Conservation (phyloP, 495 filamentous ascomycete species). For the Jackrogersella multiformis region DNA sequence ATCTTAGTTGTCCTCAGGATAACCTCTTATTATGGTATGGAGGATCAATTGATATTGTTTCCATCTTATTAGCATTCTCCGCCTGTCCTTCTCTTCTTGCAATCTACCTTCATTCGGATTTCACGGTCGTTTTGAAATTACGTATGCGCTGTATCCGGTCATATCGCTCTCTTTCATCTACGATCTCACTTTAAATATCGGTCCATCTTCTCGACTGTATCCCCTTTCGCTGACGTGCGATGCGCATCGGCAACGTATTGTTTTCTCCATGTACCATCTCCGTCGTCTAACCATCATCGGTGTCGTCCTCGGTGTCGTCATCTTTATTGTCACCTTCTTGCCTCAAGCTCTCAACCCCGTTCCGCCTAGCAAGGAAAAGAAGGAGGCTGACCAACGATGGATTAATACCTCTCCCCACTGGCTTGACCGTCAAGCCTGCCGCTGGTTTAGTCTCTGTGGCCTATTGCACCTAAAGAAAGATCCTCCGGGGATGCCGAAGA, state of each 20-base stretch:
- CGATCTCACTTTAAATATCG: not conserved
- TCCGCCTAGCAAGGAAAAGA: constrained; percentile 52
- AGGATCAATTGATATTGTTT: constrained; percentile 29
- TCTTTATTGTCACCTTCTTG: constrained; percentile 49
- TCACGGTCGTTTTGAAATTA: constrained; percentile 25
- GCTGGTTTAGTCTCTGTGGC: constrained; percentile 77
- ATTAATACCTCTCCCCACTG: constrained; percentile 75
- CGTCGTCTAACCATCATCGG: constrained; percentile 48
- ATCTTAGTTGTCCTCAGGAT: constrained; percentile 15
- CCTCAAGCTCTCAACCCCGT: constrained; percentile 57
- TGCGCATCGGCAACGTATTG: constrained; percentile 32
- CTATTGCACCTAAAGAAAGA: constrained; percentile 67
- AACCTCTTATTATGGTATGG: constrained; percentile 29
- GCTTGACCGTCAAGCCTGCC: constrained; percentile 77
- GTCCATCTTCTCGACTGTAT: not conserved
- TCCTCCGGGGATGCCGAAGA: constrained; percentile 52
- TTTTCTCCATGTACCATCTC: constrained; percentile 48
- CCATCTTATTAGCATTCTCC: constrained; percentile 26
- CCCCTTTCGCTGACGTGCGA: constrained; percentile 31
- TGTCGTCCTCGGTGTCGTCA: constrained; percentile 40
- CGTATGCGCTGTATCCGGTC: constrained; percentile 11
- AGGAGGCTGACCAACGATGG: constrained; percentile 72
- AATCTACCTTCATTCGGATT: constrained; percentile 31
- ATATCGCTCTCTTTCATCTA: constrained; percentile 27
- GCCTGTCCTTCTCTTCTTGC: constrained; percentile 17